Percentiles rank a stretch among this genome's conserved stretches.
Evolutionary conservation across 495 filamentous ascomycete species (phyloP).

Genomic region (Articulospora tetracladia): DNA sequence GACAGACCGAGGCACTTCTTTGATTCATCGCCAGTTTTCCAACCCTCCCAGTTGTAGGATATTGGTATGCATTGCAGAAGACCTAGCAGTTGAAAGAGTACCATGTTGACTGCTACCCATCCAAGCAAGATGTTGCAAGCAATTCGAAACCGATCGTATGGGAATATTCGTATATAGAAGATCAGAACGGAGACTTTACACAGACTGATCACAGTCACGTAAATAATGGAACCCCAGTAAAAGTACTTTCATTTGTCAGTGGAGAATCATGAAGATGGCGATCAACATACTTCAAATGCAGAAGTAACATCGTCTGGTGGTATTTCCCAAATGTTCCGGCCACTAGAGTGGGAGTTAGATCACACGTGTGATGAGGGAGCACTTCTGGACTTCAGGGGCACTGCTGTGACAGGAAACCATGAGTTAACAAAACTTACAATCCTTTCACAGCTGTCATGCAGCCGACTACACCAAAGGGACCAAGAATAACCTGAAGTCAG

Average conservation of each 20-base stretch:
- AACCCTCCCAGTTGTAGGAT: not conserved
- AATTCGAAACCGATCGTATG: not conserved
- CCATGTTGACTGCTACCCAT: not conserved
- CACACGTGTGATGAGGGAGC: no score
- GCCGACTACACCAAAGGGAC: not conserved
- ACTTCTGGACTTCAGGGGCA: no score
- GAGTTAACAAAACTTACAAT: not conserved
- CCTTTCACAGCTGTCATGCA: not conserved
- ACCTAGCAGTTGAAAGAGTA: not conserved
- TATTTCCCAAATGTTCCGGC: not conserved
- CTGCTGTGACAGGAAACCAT: no score
- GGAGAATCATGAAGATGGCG: not conserved
- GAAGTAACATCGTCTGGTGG: not conserved
- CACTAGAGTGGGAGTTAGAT: not conserved
- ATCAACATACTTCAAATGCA: not conserved
- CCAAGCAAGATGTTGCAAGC: not conserved
- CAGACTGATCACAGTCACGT: constrained; percentile 30
- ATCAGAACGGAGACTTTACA: constrained; percentile 16
- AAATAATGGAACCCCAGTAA: constrained; percentile 16
- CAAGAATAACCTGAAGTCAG: not conserved
- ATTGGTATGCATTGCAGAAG: constrained; percentile 1
- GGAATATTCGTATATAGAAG: constrained; percentile 24
- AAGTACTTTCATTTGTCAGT: not conserved
- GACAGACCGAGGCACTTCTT: not conserved
- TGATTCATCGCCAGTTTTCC: not conserved